Evolutionary conservation across 371 early-diverging fungal genomes (phyloP).

Genomic region (Actinomucor elegans): DNA sequence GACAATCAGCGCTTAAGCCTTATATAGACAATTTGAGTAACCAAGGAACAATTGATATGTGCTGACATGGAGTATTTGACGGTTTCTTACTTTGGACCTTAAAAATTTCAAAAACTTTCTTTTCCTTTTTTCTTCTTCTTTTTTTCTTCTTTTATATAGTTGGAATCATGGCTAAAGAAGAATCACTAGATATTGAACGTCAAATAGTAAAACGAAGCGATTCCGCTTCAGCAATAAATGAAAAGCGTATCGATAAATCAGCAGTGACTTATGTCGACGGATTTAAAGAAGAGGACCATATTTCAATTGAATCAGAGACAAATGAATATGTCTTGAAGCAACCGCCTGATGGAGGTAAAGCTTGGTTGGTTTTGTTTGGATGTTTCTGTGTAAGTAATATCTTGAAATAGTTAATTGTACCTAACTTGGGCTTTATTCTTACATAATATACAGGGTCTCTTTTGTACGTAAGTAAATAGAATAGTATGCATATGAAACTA

Average conservation of each 20-base stretch:
- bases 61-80: no score
- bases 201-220: neutral
- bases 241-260: neutral
- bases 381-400: constrained; percentile 36
- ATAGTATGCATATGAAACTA: neutral
- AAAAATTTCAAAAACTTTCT: neutral
- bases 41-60: no score
- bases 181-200: neutral
- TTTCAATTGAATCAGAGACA: neutral
- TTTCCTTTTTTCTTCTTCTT: neutral
- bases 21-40: no score
- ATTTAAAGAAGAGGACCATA: constrained; percentile 6
- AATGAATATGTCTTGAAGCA: constrained; percentile 1
- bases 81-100: neutral
- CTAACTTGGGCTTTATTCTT: neutral
- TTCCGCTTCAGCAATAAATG: neutral
- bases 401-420: no score
- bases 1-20: no score
- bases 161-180: neutral
- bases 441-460: constrained; percentile 26
- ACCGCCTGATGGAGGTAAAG: constrained; percentile 31
- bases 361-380: constrained; percentile 31
- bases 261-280: neutral
- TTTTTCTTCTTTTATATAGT: neutral
- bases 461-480: constrained; percentile 43